Evolutionary conservation across 75 land plant species (phyloP).

Genomic region (Picea sitchensis): DNA sequence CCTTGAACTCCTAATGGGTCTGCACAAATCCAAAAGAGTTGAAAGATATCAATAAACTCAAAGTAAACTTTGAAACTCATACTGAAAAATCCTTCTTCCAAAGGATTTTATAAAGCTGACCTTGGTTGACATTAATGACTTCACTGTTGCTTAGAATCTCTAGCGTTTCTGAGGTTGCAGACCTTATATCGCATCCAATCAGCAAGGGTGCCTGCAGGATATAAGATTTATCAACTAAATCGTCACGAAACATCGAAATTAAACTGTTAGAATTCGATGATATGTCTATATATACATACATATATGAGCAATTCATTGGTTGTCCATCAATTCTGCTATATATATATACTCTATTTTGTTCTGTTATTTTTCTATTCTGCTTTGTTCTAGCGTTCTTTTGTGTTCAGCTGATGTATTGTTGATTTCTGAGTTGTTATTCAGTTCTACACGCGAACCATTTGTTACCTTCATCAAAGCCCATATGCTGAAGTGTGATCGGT

Average conservation of each 20-base stretch:
- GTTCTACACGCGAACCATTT: too few species aligned
- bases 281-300: too few species aligned
- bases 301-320: background rate
- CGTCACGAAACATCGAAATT: too few species aligned
- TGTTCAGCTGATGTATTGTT: too few species aligned
- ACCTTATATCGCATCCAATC: slow-evolving; percentile 78
- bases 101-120: slow-evolving; percentile 14
- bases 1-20: slow-evolving; percentile 78
- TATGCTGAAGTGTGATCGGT: slow-evolving; percentile 82
- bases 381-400: too few species aligned
- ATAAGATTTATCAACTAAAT: background rate
- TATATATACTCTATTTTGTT: background rate
- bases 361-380: background rate
- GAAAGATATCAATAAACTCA: background rate
- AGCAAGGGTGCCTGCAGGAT: slow-evolving; percentile 70
- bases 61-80: background rate
- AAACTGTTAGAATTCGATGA: too few species aligned
- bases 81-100: background rate
- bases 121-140: slow-evolving; percentile 84
- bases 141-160: slow-evolving; percentile 63
- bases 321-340: too few species aligned
- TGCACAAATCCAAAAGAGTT: slow-evolving; percentile 11
- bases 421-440: too few species aligned
- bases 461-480: slow-evolving; percentile 90
- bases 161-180: slow-evolving; percentile 43